Base-by-base conservation (phyloP, 2,329 filamentous ascomycete species). In the Exophiala aquamarina region DNA sequence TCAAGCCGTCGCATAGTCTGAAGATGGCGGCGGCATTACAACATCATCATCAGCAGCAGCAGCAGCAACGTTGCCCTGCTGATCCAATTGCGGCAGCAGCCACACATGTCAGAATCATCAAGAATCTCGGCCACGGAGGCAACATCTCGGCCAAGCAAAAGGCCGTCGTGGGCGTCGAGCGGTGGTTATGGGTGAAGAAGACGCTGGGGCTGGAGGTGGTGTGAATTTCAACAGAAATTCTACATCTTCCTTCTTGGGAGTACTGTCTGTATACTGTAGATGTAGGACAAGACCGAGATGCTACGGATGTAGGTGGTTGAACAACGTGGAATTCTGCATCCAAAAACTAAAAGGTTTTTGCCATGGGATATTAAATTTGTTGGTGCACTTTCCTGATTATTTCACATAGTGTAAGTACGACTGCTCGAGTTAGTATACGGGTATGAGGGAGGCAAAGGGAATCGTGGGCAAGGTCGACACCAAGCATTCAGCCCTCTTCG, bases 1-100 rank as follows among this genome's bases (percentile, higher is more conserved):
- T 47, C 21, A 36, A 15, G 18, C 37, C 15, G 8, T 36, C 45
- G 33, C 38, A 48, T 20, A 43, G 39, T 31, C 26, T 29, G 26
- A 43, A 48, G 38, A 32, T 38, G 21, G 39, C 39, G 4, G 45
- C 45, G 7, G 45, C 45, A 15, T 19, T 43, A 32, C 38, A 48
- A 21, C 15, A 37, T 35, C 28, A 19, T 10, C 18, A 18, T 3
- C 21, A 26, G 11, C 14, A 13, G 34, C 13, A 26, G 6, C 23
- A 18, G 6, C 21, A 26, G 11, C 14, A 13, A 15, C 13, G 11
- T 11, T 11, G 34, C 34, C 3, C 7, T 36, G 36, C 6, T 31
- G 31, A 21, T 43, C 9, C 17, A 28, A n/a, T 4, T 4, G 13
- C 31, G 28, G 3, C 13, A 18, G 19, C n/a, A 17, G 17, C 23